phyloP scores from a whole-genome alignment of 306 rosid species.

The Begonia loranthoides region DNA sequence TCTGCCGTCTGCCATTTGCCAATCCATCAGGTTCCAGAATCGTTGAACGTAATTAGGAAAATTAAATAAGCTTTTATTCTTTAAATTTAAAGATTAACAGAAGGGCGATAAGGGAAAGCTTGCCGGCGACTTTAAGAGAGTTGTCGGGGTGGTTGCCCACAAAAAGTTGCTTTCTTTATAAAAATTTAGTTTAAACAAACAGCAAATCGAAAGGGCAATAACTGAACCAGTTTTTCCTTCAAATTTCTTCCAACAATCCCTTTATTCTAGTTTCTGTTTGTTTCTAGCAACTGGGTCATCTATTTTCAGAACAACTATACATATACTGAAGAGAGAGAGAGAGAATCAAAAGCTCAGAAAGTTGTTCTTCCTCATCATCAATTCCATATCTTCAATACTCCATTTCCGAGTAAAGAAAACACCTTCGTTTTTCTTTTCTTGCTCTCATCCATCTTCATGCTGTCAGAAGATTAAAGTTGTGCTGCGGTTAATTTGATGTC shows the following conservation, averaged over 20 bases:
- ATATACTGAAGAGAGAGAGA: no score
- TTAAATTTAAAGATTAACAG: not conserved
- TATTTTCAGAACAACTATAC: no score
- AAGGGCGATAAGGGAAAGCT: conserved; percentile 13
- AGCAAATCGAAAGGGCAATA: conserved; percentile 4
- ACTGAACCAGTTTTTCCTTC: no score
- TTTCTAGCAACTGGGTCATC: no score
- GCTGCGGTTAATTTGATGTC: conserved; percentile 39
- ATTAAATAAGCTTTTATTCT: conserved; percentile 4
- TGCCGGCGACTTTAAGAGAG: conserved; percentile 39
- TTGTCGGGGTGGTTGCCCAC: conserved; percentile 73
- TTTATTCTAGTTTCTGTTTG: no score
- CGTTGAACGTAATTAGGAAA: not conserved
- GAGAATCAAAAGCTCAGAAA: no score
- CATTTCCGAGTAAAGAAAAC: no score
- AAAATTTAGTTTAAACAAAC: not conserved
- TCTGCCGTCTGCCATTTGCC: no score
- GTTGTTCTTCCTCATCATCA: no score
- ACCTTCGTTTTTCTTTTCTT: not conserved
- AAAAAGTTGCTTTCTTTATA: conserved; percentile 16
- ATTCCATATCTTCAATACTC: no score
- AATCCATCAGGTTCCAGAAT: no score
- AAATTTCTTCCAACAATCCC: no score
- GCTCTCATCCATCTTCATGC: conserved; percentile 15
- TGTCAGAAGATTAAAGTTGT: conserved; percentile 16